phyloP scores from a whole-genome alignment of 2,329 filamentous ascomycete species.

The Hymenoscyphus scutula region DNA sequence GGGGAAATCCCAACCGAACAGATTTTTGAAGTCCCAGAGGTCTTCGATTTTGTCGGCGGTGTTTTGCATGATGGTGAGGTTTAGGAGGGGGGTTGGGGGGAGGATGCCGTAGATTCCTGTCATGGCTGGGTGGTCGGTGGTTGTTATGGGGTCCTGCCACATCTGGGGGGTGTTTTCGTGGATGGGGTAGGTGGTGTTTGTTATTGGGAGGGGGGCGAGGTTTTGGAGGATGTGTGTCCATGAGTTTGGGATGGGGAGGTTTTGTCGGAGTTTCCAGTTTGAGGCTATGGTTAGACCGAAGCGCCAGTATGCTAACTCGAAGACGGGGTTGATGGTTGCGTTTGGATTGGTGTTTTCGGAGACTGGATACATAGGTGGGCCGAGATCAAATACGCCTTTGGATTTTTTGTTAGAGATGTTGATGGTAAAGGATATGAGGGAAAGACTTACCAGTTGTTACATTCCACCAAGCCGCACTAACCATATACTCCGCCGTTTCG shows the following conservation, averaged over 20 bases:
- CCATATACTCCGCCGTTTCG: slow-evolving; percentile 58
- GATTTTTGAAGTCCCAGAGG: slow-evolving; percentile 43
- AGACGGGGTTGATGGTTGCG: slow-evolving; percentile 54
- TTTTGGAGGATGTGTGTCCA: slow-evolving; percentile 51
- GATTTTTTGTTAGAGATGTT: not conserved
- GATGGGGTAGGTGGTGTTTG: slow-evolving; percentile 50
- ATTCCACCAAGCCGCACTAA: slow-evolving; percentile 55
- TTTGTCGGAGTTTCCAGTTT: slow-evolving; percentile 50
- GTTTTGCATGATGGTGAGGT: slow-evolving; percentile 36
- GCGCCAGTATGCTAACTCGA: slow-evolving; percentile 59
- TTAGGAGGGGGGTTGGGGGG: slow-evolving; percentile 40
- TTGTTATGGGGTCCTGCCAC: slow-evolving; percentile 43
- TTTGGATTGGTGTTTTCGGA: slow-evolving; percentile 60
- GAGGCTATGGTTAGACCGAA: slow-evolving; percentile 56
- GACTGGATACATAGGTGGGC: slow-evolving; percentile 50
- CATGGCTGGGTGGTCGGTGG: slow-evolving; percentile 45
- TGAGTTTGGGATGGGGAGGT: slow-evolving; percentile 40
- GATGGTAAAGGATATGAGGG: not conserved
- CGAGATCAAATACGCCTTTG: slow-evolving; percentile 48
- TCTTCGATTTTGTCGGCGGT: slow-evolving; percentile 42
- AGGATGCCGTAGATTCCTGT: slow-evolving; percentile 46
- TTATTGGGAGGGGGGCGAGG: slow-evolving; percentile 52
- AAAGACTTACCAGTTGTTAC: slow-evolving; percentile 40
- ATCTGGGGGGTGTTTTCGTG: slow-evolving; percentile 51
- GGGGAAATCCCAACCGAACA: slow-evolving; percentile 48